Evolutionary conservation across 1,284 basidiomycete species (phyloP).

Genomic region (Trametes hirsuta): DNA sequence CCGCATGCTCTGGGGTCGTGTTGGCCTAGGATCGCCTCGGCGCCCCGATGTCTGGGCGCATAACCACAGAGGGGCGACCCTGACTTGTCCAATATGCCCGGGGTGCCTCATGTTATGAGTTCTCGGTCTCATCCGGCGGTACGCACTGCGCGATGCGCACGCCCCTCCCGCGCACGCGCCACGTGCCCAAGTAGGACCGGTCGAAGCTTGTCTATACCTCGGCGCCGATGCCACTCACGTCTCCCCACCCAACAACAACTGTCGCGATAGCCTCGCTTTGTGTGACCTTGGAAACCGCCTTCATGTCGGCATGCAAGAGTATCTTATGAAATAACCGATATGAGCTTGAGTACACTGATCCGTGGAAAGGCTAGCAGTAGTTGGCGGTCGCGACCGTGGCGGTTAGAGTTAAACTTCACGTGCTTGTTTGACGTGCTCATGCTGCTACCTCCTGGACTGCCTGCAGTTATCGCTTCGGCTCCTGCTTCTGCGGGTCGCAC

Average conservation of each 20-base stretch:
- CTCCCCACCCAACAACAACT: not conserved
- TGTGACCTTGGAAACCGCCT: constrained; percentile 20
- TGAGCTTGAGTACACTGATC: constrained; percentile 13
- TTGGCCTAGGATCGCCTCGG: constrained; percentile 9
- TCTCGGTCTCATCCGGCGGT: not conserved
- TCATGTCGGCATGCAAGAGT: constrained; percentile 14
- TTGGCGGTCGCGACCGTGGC: not conserved
- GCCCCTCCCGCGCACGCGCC: not conserved
- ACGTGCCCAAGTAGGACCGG: not conserved
- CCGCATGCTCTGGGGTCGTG: constrained; percentile 8
- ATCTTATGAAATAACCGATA: constrained; percentile 14
- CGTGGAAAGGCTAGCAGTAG: not conserved
- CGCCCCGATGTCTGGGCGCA: constrained; percentile 2
- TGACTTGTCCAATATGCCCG: constrained; percentile 6
- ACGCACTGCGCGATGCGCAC: not conserved
- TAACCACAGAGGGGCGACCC: constrained; percentile 7
- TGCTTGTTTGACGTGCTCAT: too few species aligned
- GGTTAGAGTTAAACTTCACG: constrained; percentile 17
- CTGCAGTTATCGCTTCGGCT: too few species aligned
- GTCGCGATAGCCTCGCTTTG: constrained; percentile 7
- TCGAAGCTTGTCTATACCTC: too few species aligned
- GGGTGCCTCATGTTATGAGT: not conserved
- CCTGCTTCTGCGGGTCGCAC: too few species aligned
- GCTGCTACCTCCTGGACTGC: too few species aligned
- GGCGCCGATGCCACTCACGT: not conserved